Evolutionary conservation across 2,329 filamentous ascomycete genomes (phyloP), one percentile per base, ranked within the genome.

Genomic region (Monilinia fructicola): DNA sequence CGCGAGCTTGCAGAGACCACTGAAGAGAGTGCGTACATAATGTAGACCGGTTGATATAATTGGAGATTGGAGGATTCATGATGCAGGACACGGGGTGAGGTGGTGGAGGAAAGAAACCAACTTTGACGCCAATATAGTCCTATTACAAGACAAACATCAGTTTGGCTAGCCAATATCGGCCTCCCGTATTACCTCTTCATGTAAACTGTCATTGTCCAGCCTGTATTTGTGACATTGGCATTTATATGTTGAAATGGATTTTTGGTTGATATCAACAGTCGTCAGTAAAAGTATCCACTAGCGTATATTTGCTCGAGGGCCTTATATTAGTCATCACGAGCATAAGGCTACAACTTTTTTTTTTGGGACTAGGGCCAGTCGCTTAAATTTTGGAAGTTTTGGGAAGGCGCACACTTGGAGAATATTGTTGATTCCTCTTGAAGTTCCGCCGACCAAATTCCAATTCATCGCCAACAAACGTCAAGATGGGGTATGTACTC

Each of bases 401-500:
- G 42, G 62, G 44, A 42, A 55, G 48, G 48, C 46, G 53, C 61
- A 64, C 61, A 55, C 40, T 64, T 42, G 40, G 62, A 53, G 35
- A 56, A 56, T 52, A 64, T 65, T 65, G 44, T 44, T 42, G 42
- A 56, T 56, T 52, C 58, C 35, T 50, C 26, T 56, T 40, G 62
- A 56, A 56, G 26, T 48, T 64, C 23, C 35, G 31, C n/a, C 21
- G 54, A 42, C 54, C 63, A 60, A 65, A n/a, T 52, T 52, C 31
- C 26, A 56, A 35, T 18, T 44, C 54, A 59, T 65, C 63, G 44
- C 54, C 62, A 65, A 54, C 26, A 44, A 42, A 58, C 42, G 64
- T 66, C 56, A 61, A 66, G 55, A 61, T 56, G 62, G 62, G 66
- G 54, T 56, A 56, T 11, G 54, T 56, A 56, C 18, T 31, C 26